Evolutionary conservation across 805 yeast genomes (phyloP).

Genomic region (Starmerella vaccinii): DNA sequence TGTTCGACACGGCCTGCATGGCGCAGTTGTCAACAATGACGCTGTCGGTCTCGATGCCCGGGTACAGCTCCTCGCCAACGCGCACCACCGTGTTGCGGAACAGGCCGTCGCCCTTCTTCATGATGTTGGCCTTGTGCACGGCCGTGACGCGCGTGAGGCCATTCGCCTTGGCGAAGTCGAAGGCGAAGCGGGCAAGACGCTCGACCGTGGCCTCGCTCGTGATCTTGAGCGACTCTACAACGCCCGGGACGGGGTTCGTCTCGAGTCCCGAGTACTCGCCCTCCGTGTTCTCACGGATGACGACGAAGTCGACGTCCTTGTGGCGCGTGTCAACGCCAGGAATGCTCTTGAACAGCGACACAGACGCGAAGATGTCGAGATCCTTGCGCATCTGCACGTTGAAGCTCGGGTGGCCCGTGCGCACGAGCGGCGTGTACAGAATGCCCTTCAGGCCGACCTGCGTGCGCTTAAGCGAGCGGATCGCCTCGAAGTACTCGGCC

Average conservation of each 20-base stretch:
- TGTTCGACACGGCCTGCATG: constrained; percentile 97
- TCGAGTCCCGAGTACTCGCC: constrained; percentile 99
- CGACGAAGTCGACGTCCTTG: constrained; percentile 68
- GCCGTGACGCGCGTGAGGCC: constrained; percentile 89
- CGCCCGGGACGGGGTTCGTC: constrained; percentile 78
- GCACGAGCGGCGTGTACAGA: constrained; percentile 78
- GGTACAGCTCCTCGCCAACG: constrained; percentile 66
- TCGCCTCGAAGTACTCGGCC: constrained; percentile 69
- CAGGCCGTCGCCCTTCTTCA: constrained; percentile 97
- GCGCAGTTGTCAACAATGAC: constrained; percentile 98
- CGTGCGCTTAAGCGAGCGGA: constrained; percentile 85
- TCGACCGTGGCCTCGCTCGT: constrained; percentile 91
- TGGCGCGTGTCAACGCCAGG: constrained; percentile 90
- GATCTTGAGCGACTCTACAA: constrained; percentile 91
- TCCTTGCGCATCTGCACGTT: constrained; percentile 96
- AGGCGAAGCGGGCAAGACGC: constrained; percentile 94
- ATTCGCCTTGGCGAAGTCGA: constrained; percentile 87
- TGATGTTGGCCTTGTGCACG: constrained; percentile 97
- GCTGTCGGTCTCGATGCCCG: constrained; percentile 71
- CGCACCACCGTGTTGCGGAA: constrained; percentile 89
- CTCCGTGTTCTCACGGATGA: constrained; percentile 98
- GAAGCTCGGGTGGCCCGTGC: constrained; percentile 69
- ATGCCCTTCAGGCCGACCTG: constrained; percentile 96
- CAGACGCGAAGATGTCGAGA: constrained; percentile 87
- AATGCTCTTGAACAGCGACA: constrained; percentile 85